Base-by-base conservation (phyloP, 768 basidiomycete species). In the Coprinellus aureogranulatus region DNA sequence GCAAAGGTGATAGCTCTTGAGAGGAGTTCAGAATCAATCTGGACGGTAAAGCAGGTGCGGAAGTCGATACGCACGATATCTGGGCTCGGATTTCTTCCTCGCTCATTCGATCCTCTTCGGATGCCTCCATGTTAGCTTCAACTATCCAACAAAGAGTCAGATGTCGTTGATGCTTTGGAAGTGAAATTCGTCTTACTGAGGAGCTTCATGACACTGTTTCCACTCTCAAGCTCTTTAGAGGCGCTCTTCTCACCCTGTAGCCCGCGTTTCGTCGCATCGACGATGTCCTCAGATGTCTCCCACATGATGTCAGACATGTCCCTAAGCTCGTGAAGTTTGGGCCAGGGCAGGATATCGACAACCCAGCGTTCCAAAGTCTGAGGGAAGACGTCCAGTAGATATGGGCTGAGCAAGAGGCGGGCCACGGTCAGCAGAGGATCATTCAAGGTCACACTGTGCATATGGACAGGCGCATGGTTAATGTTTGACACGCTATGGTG, bases 1-100 rank as follows among this genome's bases (percentile, higher is more conserved):
- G 65, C 68, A n/a, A n/a, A n/a, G n/a, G n/a, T n/a, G n/a, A n/a
- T n/a, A n/a, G n/a, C n/a, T n/a, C n/a, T n/a, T n/a, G n/a, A n/a
- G n/a, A n/a, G n/a, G n/a, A n/a, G n/a, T n/a, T n/a, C n/a, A n/a
- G n/a, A n/a, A n/a, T n/a, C n/a, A n/a, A n/a, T n/a, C n/a, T n/a
- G n/a, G n/a, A n/a, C n/a, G n/a, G n/a, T n/a, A n/a, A n/a, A n/a
- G 22, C 67, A 64, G 30, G 63, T 65, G 26, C 67, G 58, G 10
- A 27, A 39, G 37, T 39, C 20, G 1, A 1, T 18, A 55, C 54
- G 16, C 34, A 53, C 57, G 49, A 50, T 18, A 69, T 64, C 48
- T 79, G 78, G 0, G 66, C 77, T 11, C 76, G 62, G 0, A 81
- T 56, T 59, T 80, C 75, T 3, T 69, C 66, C 10, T 71, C 68